phyloP scores from a whole-genome alignment of 2,329 filamentous ascomycete genomes.

The Lasiodiplodia sp. region DNA sequence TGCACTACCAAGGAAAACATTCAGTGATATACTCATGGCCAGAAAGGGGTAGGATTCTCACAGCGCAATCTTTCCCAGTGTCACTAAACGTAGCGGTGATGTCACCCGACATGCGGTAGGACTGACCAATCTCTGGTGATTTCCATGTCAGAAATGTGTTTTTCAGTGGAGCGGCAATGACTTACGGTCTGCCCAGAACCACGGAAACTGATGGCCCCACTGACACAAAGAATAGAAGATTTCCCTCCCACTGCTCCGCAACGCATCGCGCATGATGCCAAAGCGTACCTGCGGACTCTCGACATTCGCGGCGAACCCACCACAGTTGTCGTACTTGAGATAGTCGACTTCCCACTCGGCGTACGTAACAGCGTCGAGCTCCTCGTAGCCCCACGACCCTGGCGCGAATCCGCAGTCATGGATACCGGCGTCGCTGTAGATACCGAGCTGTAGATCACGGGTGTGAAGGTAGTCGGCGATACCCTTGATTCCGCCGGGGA shows the following conservation, averaged over 20 bases:
- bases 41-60: slow-evolving; percentile 29
- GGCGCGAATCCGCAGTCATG: slow-evolving; percentile 55
- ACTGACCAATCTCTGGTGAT: slow-evolving; percentile 29
- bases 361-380: slow-evolving; percentile 52
- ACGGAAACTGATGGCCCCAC: slow-evolving; percentile 28
- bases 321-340: slow-evolving; percentile 54
- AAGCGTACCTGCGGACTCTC: slow-evolving; percentile 23
- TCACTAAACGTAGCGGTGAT: slow-evolving; percentile 31
- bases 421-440: slow-evolving; percentile 56
- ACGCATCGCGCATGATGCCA: slow-evolving; percentile 15
- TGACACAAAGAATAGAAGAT: slow-evolving; percentile 25
- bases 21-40: background rate
- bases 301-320: slow-evolving; percentile 34
- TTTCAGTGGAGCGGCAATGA: background rate
- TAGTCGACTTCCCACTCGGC: slow-evolving; percentile 49
- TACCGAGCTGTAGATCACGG: slow-evolving; percentile 54
- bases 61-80: slow-evolving; percentile 2
- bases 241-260: slow-evolving; percentile 6
- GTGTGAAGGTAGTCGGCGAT: slow-evolving; percentile 49
- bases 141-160: background rate
- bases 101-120: slow-evolving; percentile 40
- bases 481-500: slow-evolving; percentile 54
- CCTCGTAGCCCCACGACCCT: slow-evolving; percentile 51
- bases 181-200: slow-evolving; percentile 12
- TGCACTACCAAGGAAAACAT: slow-evolving; percentile 38